phyloP scores from a whole-genome alignment of 2,329 filamentous ascomycete genomes.

The Aspergillus neotritici region DNA sequence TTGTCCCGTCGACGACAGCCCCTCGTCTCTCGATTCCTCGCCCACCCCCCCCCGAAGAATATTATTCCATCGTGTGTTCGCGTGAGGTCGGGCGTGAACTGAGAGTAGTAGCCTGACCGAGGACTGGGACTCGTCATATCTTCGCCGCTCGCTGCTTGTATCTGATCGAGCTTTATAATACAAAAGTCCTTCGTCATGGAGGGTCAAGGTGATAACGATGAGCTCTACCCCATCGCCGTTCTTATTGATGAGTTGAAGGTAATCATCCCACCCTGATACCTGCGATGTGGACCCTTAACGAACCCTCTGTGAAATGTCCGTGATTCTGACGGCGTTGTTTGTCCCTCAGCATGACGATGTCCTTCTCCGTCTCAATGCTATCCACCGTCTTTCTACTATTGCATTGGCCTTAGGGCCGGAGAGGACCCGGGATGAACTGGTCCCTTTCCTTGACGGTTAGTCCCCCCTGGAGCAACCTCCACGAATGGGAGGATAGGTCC shows the following conservation, averaged over 20 bases:
- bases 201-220: conserved; percentile 84
- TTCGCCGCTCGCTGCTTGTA: conserved; percentile 20
- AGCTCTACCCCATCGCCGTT: conserved; percentile 99
- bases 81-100: conserved; percentile 21
- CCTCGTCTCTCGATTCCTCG: conserved; percentile 12
- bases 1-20: conserved; percentile 14
- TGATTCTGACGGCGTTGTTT: conserved; percentile 5
- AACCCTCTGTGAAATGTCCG: conserved; percentile 5
- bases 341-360: conserved; percentile 86
- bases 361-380: conserved; percentile 93
- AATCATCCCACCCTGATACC: conserved; percentile 27
- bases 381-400: conserved; percentile 96
- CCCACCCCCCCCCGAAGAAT: conserved; percentile 6
- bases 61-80: conserved; percentile 16
- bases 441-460: conserved; percentile 97
- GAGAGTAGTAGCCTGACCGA: conserved; percentile 23
- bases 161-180: conserved; percentile 14
- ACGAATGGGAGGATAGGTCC: not conserved
- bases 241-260: conserved; percentile 99
- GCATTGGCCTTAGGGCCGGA: conserved; percentile 92
- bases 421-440: conserved; percentile 95
- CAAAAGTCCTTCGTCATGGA: conserved; percentile 64
- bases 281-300: conserved; percentile 10
- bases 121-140: conserved; percentile 28
- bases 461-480: conserved; percentile 21